These are phyloP conservation scores for Adansonia grandidieri DNA, from an alignment of 441 rosid species.

Conservation along the genomic window DNA sequence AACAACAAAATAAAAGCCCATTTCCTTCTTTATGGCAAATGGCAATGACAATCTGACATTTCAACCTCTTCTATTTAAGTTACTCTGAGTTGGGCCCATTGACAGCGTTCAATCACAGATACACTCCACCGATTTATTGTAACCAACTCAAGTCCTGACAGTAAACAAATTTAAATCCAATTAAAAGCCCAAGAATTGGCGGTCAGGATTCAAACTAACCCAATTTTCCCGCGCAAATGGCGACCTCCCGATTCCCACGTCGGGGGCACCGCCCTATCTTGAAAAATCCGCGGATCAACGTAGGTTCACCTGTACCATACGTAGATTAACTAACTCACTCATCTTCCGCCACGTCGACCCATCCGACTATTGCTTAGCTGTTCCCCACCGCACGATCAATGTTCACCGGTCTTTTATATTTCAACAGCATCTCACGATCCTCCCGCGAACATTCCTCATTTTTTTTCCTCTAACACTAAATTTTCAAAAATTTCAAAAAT, in stretches of 20 bases:
- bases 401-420: neutral
- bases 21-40: neutral
- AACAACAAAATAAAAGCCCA: neutral
- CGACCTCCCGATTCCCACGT: constrained; percentile 24
- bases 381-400: constrained; percentile 39
- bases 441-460: neutral
- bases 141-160: constrained; percentile 19
- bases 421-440: neutral
- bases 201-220: constrained; percentile 19
- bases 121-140: neutral
- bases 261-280: constrained; percentile 41
- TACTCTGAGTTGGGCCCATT: neutral
- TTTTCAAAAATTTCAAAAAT: constrained; percentile 33
- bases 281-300: constrained; percentile 21
- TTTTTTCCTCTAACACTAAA: constrained; percentile 26
- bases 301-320: constrained; percentile 37
- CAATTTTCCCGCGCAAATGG: constrained; percentile 54
- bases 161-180: neutral
- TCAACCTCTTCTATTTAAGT: neutral
- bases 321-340: constrained; percentile 25
- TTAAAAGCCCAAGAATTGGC: neutral
- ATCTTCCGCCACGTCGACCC: constrained; percentile 29
- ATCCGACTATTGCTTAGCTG: constrained; percentile 36
- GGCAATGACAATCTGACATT: neutral
- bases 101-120: neutral